Evolutionary conservation across 768 basidiomycete genomes (phyloP).

Genomic region (Naganishia friedmannii): DNA sequence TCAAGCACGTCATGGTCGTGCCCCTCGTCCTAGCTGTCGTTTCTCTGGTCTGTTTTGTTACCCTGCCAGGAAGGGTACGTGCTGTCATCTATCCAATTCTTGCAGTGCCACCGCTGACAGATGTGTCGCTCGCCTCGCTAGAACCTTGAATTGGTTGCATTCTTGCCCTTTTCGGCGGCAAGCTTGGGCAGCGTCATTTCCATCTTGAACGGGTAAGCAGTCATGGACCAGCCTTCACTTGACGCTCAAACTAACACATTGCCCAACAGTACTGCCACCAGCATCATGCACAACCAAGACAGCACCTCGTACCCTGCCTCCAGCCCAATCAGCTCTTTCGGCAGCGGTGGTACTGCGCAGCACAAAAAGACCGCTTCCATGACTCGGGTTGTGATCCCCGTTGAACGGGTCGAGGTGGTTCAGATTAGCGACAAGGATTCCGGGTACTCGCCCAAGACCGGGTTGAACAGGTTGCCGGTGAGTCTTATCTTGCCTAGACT

Average conservation of each 20-base stretch:
- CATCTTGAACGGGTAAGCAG: slow-evolving; percentile 1
- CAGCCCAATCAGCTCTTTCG: neutral
- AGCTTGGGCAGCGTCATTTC: slow-evolving; percentile 7
- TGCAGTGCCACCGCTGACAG: no score
- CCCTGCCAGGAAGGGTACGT: slow-evolving; percentile 1
- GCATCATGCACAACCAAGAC: neutral
- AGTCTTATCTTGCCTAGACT: neutral
- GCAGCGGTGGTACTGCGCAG: neutral
- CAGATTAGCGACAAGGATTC: slow-evolving; percentile 18
- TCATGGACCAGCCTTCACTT: neutral
- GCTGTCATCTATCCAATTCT: neutral
- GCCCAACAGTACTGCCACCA: neutral
- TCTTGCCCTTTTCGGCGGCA: neutral
- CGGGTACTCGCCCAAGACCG: neutral
- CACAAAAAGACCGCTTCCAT: neutral
- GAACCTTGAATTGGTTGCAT: slow-evolving; percentile 8
- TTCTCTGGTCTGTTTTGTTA: neutral
- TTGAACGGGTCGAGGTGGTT: slow-evolving; percentile 4
- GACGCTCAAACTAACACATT: neutral
- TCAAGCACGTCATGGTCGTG: neutral
- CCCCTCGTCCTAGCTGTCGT: neutral
- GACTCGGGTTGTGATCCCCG: slow-evolving; percentile 4
- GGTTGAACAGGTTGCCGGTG: slow-evolving; percentile 19
- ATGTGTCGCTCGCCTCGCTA: neutral
- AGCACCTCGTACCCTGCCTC: neutral